Evolutionary conservation across 306 rosid genomes (phyloP), one percentile per base, ranked within the genome.

Genomic region (Pyrus betulifolia): DNA sequence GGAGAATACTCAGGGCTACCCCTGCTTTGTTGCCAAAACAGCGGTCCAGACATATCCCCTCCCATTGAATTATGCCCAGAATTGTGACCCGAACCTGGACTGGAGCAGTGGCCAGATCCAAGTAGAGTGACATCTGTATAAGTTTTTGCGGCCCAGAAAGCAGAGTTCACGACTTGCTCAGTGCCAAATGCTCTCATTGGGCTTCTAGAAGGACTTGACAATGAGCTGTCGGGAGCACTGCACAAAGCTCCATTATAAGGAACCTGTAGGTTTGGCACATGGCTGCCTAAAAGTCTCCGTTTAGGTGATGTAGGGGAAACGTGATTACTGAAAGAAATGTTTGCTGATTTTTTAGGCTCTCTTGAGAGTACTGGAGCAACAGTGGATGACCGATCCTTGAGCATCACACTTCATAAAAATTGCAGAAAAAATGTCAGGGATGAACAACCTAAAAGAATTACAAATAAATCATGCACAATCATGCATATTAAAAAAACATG

Each of bases 1-100:
- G 91, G 91, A 74, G 91, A 88, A 83, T 88, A 88, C 83, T 88
- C 91, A 0, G 91, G 91, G 85, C 91, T 88, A 60, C 91, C 91
- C 82, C 82, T 81, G 84, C 88, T 85, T 78, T 83, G 91, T 68
- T 85, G 91, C 91, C 86, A 85, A 81, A 88, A 85, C 7, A 83
- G 64, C 71, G 87, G 97, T 59, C 93, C 98, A 40, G 92, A 82
- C 88, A 89, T 84, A 86, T 95, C 99, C 83, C 97, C 99, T 77
- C 97, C 99, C 96, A 91, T 96, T 76, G 99, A 96, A 84, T 92
- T 96, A 75, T 96, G 98, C 59, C 99, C 98, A 60, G 99, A 96
- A 78, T 96, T 96, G 68, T 92, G 99, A 81, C 99, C 99, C 0
- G 99, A 96, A 75, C 97, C 97, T 31, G 98, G 99, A 82, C 99